A percentile compares a stretch with the other conserved stretches of the same genome.
phyloP scores from a whole-genome alignment of 148 eudicot species.

The Rhododendron molle region DNA sequence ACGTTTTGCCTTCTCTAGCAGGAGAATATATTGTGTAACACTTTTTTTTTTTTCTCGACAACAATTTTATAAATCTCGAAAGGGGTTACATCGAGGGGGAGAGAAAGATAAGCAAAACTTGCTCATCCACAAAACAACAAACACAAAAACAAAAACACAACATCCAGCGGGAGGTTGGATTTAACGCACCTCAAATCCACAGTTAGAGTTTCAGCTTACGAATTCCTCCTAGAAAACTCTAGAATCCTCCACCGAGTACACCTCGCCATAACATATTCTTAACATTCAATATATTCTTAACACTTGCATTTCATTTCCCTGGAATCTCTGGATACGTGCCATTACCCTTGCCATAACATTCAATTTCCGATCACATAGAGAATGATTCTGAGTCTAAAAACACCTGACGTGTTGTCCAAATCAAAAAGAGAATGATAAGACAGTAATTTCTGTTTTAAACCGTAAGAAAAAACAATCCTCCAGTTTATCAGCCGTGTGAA shows the following conservation, averaged over 20 bases:
- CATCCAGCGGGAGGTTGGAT: too few relatives aligned
- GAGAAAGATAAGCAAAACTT: too few relatives aligned
- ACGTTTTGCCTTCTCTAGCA: background rate
- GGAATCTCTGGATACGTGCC: background rate
- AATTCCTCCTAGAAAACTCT: too few relatives aligned
- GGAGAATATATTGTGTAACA: background rate
- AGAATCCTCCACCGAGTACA: too few relatives aligned
- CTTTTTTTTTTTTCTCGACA: too few relatives aligned
- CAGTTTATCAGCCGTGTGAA: background rate
- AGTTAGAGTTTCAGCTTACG: too few relatives aligned
- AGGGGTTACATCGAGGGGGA: too few relatives aligned
- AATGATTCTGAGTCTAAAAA: background rate
- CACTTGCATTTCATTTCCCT: background rate
- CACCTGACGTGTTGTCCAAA: constrained; percentile 14
- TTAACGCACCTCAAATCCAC: too few relatives aligned
- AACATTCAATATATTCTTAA: background rate
- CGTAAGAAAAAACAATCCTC: background rate
- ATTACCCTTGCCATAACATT: background rate
- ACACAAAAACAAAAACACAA: too few relatives aligned
- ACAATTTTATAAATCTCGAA: too few relatives aligned
- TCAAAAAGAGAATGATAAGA: background rate
- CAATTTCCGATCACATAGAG: background rate
- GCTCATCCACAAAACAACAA: too few relatives aligned
- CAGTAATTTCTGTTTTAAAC: background rate
- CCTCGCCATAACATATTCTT: too few relatives aligned